Evolutionary conservation across 345 rosid genomes (phyloP).

Genomic region (Odontarrhena argentea): DNA sequence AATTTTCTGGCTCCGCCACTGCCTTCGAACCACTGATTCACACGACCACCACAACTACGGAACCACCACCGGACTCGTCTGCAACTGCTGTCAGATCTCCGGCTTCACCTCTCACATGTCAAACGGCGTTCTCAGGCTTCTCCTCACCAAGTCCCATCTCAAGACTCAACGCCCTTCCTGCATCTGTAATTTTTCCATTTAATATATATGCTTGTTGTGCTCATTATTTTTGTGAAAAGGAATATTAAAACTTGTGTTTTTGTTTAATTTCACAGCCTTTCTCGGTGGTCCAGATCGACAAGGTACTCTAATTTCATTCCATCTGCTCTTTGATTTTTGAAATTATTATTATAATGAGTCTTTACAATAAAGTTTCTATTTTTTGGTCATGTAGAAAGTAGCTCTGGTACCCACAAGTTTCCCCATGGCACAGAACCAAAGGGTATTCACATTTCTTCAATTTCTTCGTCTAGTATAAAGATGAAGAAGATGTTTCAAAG

Average conservation of each 20-base stretch:
- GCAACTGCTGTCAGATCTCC: conserved; percentile 33
- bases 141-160: conserved; percentile 19
- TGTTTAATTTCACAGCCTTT: background rate
- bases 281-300: background rate
- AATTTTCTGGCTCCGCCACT: no score
- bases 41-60: conserved; percentile 28
- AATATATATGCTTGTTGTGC: no score
- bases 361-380: no score
- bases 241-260: background rate
- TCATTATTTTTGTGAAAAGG: no score
- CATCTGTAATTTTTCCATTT: conserved; percentile 3
- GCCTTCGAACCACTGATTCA: no score
- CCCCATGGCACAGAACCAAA: conserved; percentile 6
- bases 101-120: conserved; percentile 8
- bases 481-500: no score
- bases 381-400: no score
- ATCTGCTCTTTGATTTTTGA: background rate
- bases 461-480: no score
- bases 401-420: background rate
- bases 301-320: background rate
- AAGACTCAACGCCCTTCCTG: conserved; percentile 11
- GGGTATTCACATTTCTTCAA: conserved; percentile 17
- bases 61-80: conserved; percentile 5
- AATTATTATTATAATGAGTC: no score
- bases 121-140: conserved; percentile 33